Percentiles rank a stretch among this genome's conserved stretches.
Evolutionary conservation across 495 filamentous ascomycete genomes (phyloP).

Genomic region (Mytilinidion resinicola): DNA sequence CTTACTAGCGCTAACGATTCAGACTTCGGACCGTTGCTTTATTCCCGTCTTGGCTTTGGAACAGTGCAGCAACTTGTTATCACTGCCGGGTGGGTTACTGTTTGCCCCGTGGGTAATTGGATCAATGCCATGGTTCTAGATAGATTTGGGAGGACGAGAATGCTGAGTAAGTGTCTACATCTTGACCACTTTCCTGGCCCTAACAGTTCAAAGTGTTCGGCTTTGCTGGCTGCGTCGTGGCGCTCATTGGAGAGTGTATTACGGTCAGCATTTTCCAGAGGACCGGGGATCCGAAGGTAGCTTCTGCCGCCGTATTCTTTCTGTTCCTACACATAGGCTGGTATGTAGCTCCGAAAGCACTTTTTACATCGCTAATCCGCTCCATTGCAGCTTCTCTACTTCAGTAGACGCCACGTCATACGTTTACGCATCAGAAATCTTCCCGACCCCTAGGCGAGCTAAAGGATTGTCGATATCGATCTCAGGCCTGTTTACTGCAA

Average conservation of each 20-base stretch:
- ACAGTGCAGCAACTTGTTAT: no score
- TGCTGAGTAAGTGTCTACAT: no score
- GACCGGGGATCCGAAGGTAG: neutral
- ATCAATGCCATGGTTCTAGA: no score
- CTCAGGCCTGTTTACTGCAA: slow-evolving; percentile 16
- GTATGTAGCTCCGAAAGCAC: neutral
- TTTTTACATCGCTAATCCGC: no score
- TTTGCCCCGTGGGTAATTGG: no score
- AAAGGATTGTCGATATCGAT: slow-evolving; percentile 17
- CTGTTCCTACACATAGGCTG: slow-evolving; percentile 16
- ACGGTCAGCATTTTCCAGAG: no score
- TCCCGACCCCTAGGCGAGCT: slow-evolving; percentile 5
- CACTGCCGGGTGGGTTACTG: no score
- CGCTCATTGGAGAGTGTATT: neutral
- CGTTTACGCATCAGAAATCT: slow-evolving; percentile 9
- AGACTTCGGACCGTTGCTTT: no score
- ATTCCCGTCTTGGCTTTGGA: no score
- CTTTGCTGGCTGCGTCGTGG: neutral
- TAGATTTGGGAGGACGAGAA: no score
- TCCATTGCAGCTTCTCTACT: neutral
- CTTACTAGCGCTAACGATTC: no score
- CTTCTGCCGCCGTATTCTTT: slow-evolving; percentile 10
- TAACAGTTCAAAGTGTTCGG: neutral
- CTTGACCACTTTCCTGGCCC: no score
- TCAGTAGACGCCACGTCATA: slow-evolving; percentile 5